Evolutionary conservation across 2,329 filamentous ascomycete species (phyloP).

Genomic region (Lasiodiplodia gonubiensis): DNA sequence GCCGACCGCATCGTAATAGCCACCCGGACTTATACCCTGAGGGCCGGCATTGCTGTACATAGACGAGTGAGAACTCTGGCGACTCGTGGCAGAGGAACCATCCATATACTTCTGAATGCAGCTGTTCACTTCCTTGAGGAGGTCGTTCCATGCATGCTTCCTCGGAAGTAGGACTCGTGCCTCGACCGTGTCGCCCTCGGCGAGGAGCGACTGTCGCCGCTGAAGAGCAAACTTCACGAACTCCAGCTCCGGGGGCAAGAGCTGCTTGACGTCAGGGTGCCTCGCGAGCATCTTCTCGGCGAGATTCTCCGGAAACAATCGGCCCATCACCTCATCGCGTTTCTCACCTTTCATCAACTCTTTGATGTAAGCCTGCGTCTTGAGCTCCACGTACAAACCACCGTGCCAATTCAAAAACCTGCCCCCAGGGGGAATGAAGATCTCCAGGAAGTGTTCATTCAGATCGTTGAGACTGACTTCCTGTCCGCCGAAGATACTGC

Average conservation of each 20-base stretch:
- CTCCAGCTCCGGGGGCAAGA: slow-evolving; percentile 65
- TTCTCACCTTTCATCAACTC: slow-evolving; percentile 56
- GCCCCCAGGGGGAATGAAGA: slow-evolving; percentile 65
- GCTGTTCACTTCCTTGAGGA: slow-evolving; percentile 60
- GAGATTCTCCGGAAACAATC: slow-evolving; percentile 65
- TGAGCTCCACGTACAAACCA: slow-evolving; percentile 66
- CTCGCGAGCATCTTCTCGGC: slow-evolving; percentile 59
- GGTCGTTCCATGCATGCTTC: slow-evolving; percentile 69
- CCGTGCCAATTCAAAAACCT: slow-evolving; percentile 65
- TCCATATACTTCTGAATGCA: slow-evolving; percentile 66
- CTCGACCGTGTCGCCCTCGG: slow-evolving; percentile 42
- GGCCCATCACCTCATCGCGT: slow-evolving; percentile 60
- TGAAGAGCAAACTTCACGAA: slow-evolving; percentile 45
- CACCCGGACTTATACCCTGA: slow-evolving; percentile 12
- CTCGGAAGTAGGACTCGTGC: slow-evolving; percentile 58
- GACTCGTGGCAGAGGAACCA: slow-evolving; percentile 47
- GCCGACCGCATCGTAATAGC: slow-evolving; percentile 22
- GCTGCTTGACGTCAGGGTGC: slow-evolving; percentile 58
- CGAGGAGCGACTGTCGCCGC: slow-evolving; percentile 63
- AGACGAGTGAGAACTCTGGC: slow-evolving; percentile 30
- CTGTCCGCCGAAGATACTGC: slow-evolving; percentile 67
- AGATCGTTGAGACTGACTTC: slow-evolving; percentile 69
- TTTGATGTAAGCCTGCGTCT: slow-evolving; percentile 68
- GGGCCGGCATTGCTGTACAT: slow-evolving; percentile 20
- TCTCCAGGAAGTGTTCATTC: slow-evolving; percentile 67